Conservation (phyloP, 495 filamentous ascomycete species). For the Extremus antarcticus region DNA sequence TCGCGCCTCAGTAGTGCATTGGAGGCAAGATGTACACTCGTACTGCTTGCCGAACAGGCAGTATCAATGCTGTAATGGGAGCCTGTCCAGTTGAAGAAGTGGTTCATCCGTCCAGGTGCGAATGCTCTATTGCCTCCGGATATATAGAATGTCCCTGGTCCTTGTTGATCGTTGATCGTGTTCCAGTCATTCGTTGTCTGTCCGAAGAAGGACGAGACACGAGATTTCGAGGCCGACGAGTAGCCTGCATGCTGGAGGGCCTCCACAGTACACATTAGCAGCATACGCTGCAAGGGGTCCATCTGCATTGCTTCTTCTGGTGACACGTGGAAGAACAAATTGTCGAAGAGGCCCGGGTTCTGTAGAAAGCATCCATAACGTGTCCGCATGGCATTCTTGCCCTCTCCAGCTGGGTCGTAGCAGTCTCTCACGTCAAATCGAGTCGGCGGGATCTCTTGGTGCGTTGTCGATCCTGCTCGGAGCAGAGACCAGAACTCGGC, state of each 20-base stretch:
- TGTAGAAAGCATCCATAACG: slow-evolving; percentile 25
- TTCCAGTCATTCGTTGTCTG: slow-evolving; percentile 28
- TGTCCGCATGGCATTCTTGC: slow-evolving; percentile 19
- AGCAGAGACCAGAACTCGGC: slow-evolving; percentile 24
- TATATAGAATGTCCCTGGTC: slow-evolving; percentile 28
- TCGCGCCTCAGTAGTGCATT: slow-evolving; percentile 31
- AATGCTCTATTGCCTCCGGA: slow-evolving; percentile 27
- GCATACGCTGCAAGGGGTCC: slow-evolving; percentile 29
- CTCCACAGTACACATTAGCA: slow-evolving; percentile 31
- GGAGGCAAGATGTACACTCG: slow-evolving; percentile 31
- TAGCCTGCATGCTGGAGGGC: slow-evolving; percentile 32
- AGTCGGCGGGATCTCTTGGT: slow-evolving; percentile 17
- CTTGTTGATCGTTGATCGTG: slow-evolving; percentile 19
- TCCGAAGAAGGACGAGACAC: slow-evolving; percentile 34
- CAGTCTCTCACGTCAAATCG: slow-evolving; percentile 20
- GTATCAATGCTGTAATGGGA: slow-evolving; percentile 22
- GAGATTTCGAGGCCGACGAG: slow-evolving; percentile 21
- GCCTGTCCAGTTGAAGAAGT: slow-evolving; percentile 14
- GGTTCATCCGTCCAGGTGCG: slow-evolving; percentile 29
- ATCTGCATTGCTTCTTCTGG: slow-evolving; percentile 30
- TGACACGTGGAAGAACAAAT: slow-evolving; percentile 33
- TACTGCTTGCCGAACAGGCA: slow-evolving; percentile 31
- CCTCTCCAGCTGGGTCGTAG: slow-evolving; percentile 19
- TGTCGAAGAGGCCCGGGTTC: slow-evolving; percentile 26
- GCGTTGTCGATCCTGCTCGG: slow-evolving; percentile 14